phyloP scores from a whole-genome alignment of 371 early-diverging fungal genomes.

The Zopfochytrium polystomum region DNA sequence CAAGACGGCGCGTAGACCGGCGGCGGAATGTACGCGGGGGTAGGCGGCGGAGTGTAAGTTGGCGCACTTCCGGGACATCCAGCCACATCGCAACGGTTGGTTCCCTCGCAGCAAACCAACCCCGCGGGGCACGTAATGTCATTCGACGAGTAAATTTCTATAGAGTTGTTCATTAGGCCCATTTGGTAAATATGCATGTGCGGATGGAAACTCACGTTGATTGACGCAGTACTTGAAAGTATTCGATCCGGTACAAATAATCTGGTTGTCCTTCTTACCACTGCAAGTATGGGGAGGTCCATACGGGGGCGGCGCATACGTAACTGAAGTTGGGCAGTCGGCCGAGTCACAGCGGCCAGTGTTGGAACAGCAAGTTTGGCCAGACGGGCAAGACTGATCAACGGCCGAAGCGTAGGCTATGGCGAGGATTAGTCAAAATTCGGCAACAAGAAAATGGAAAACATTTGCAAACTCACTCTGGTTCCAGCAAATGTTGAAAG shows the following conservation, averaged over 20 bases:
- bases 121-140: constrained; percentile 23
- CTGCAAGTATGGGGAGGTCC: neutral
- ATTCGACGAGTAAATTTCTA: neutral
- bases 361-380: neutral
- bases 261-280: neutral
- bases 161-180: no score
- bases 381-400: constrained; percentile 8
- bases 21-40: neutral
- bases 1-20: neutral
- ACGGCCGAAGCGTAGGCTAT: constrained; percentile 6
- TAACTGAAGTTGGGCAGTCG: neutral
- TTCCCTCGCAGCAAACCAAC: constrained; percentile 15
- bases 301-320: neutral
- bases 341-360: constrained; percentile 8
- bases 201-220: constrained; percentile 3
- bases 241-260: constrained; percentile 3
- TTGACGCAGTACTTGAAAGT: constrained; percentile 22
- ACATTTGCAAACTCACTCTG: no score
- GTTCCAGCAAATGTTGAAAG: constrained; percentile 14
- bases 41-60: neutral
- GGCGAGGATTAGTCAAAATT: neutral
- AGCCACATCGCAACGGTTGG: constrained; percentile 6
- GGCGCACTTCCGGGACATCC: neutral
- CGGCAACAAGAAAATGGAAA: neutral
- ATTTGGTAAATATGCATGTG: neutral